Percentiles rank a stretch among this genome's conserved stretches.
These are phyloP conservation scores for Lepidium africanum DNA, from an alignment of 345 rosid genomes.

Conservation along the genomic window DNA sequence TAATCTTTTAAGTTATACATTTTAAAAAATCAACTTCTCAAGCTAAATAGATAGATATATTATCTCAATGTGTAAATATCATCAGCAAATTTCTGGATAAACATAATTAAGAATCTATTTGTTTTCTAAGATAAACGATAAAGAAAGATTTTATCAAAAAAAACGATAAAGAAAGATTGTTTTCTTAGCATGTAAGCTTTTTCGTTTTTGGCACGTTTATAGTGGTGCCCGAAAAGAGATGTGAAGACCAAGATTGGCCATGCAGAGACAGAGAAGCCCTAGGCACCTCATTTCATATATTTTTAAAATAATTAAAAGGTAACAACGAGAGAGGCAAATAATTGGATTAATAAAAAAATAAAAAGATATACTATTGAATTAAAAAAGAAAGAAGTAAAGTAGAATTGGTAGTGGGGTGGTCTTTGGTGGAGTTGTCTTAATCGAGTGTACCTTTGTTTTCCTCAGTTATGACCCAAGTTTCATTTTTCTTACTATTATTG, in stretches of 20 bases:
- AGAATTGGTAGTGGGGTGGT: conserved; percentile 32
- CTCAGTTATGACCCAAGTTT: conserved; percentile 19
- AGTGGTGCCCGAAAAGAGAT: conserved; percentile 18
- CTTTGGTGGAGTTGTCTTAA: conserved; percentile 36
- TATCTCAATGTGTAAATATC: background rate
- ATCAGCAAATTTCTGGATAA: background rate
- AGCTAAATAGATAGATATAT: too few relatives aligned
- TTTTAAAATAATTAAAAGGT: conserved; percentile 11
- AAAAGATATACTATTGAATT: conserved; percentile 1
- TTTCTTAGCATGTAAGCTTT: conserved; percentile 31
- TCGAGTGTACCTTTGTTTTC: conserved; percentile 36
- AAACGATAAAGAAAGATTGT: conserved; percentile 17
- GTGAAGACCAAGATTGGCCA: conserved; percentile 30
- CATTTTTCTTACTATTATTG: conserved; percentile 6
- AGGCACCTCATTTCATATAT: conserved; percentile 2
- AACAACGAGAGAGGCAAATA: conserved; percentile 14
- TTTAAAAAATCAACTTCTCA: too few relatives aligned
- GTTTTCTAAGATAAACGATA: background rate
- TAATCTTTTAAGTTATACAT: too few relatives aligned
- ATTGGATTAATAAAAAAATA: background rate
- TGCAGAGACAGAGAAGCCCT: conserved; percentile 31
- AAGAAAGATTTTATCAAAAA: too few relatives aligned
- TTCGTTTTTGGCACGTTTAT: conserved; percentile 6
- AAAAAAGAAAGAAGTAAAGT: conserved; percentile 24
- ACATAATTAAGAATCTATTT: background rate